phyloP scores from a whole-genome alignment of 2,329 filamentous ascomycete species.

The Trichoderma arundinaceum region DNA sequence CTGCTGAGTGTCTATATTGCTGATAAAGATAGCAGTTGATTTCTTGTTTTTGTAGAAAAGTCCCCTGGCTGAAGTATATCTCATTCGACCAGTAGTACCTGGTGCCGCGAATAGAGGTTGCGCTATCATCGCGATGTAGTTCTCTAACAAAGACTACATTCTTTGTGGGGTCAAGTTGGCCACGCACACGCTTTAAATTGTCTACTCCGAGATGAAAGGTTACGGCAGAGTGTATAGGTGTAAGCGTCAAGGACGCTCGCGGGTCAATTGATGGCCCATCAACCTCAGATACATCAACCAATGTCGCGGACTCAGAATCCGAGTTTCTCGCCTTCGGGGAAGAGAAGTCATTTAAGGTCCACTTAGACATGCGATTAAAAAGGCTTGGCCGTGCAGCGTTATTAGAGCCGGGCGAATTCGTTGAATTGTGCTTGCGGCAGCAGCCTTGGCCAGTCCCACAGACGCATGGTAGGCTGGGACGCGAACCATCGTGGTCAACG shows the following conservation, averaged over 20 bases:
- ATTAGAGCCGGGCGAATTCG: neutral
- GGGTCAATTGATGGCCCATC: neutral
- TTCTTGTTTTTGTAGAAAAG: slow-evolving; percentile 17
- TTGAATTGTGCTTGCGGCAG: slow-evolving; percentile 19
- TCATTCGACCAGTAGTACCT: neutral
- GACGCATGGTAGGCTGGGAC: neutral
- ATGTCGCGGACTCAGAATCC: no score
- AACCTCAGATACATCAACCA: neutral
- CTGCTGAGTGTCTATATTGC: neutral
- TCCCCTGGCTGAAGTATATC: neutral
- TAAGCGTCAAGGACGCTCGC: slow-evolving; percentile 3
- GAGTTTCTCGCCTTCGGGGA: neutral
- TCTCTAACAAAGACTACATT: no score
- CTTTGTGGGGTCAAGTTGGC: no score
- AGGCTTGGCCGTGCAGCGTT: neutral
- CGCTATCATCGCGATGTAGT: neutral
- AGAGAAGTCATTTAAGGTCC: neutral
- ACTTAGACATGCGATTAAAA: neutral
- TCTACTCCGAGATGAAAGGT: no score
- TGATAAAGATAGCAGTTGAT: neutral
- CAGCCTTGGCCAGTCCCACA: slow-evolving; percentile 27
- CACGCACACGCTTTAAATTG: no score
- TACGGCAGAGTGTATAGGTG: slow-evolving; percentile 15
- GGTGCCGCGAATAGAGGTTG: neutral
- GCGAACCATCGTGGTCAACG: neutral